Evolutionary conservation across 805 yeast genomes (phyloP).

Genomic region (Kodamaea neixiangensis): DNA sequence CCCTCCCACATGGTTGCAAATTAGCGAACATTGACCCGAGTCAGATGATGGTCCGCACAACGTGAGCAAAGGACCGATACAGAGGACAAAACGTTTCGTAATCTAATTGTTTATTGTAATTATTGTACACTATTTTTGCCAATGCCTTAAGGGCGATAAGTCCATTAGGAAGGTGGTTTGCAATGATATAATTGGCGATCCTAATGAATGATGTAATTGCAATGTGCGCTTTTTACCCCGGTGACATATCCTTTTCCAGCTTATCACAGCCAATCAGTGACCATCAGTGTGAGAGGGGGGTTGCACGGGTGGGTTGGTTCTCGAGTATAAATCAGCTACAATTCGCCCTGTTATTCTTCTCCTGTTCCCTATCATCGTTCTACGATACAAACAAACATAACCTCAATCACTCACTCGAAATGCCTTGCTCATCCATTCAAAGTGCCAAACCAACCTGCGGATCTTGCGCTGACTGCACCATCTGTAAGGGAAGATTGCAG

Average conservation of each 20-base stretch:
- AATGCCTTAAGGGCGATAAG: neutral
- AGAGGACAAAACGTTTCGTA: neutral
- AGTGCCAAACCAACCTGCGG: slow-evolving; percentile 8
- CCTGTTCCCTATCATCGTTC: slow-evolving; percentile 2
- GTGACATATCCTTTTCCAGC: neutral
- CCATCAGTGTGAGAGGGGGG: neutral
- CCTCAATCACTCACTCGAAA: neutral
- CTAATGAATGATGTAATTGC: neutral
- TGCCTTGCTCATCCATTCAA: slow-evolving; percentile 8
- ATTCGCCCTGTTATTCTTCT: neutral
- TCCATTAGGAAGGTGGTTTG: neutral
- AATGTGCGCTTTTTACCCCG: slow-evolving; percentile 1
- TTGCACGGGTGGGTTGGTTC: neutral
- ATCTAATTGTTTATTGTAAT: neutral
- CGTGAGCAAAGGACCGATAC: neutral
- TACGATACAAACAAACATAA: neutral
- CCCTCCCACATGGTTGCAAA: neutral
- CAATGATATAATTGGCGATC: neutral
- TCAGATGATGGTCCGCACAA: neutral
- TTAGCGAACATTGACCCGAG: neutral
- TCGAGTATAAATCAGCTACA: neutral
- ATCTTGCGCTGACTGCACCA: slow-evolving; percentile 6
- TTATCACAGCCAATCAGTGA: slow-evolving; percentile 4
- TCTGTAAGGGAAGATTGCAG: slow-evolving; percentile 6
- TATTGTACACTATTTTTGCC: neutral